Conservation (phyloP, 768 basidiomycete species). For the Mycena olivaceomarginata region DNA sequence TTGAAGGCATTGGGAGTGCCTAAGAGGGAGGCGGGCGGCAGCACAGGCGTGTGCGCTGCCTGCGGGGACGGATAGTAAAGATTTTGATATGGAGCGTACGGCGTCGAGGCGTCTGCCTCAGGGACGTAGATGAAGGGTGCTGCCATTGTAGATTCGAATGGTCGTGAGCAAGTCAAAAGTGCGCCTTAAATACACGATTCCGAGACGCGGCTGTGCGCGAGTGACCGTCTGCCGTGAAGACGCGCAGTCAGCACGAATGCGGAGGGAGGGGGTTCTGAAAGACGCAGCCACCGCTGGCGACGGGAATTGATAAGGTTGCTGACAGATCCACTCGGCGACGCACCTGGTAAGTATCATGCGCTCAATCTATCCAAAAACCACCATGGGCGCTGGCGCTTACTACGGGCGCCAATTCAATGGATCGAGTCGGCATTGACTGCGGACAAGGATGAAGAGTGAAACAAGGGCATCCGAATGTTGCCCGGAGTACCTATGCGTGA, state of each 20-base stretch:
- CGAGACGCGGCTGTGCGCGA: conserved; percentile 13
- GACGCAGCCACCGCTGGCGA: neutral
- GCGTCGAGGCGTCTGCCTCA: conserved; percentile 16
- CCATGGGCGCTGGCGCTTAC: conserved; percentile 15
- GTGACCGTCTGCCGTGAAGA: conserved; percentile 3
- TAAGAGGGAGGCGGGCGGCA: conserved; percentile 31
- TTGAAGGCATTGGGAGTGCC: conserved; percentile 20
- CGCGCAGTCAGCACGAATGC: conserved; percentile 13
- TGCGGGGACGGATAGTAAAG: conserved; percentile 29
- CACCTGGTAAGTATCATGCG: conserved; percentile 11
- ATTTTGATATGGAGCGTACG: conserved; percentile 9
- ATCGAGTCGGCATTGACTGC: neutral
- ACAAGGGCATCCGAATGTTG: no score
- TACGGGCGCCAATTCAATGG: neutral
- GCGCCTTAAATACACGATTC: neutral
- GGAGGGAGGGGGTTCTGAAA: neutral
- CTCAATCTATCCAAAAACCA: conserved; percentile 19
- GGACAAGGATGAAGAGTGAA: no score
- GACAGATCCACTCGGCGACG: neutral
- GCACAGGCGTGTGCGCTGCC: conserved; percentile 18
- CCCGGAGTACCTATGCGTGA: no score
- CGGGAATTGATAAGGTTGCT: conserved; percentile 3
- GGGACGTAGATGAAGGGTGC: conserved; percentile 40
- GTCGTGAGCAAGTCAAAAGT: no score
- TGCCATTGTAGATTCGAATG: conserved; percentile 24